A percentile compares a stretch with the other conserved stretches of the same genome.
These are phyloP conservation scores for Penicillium glabrum DNA, from an alignment of 2,329 filamentous ascomycete genomes.

Conservation along the genomic window DNA sequence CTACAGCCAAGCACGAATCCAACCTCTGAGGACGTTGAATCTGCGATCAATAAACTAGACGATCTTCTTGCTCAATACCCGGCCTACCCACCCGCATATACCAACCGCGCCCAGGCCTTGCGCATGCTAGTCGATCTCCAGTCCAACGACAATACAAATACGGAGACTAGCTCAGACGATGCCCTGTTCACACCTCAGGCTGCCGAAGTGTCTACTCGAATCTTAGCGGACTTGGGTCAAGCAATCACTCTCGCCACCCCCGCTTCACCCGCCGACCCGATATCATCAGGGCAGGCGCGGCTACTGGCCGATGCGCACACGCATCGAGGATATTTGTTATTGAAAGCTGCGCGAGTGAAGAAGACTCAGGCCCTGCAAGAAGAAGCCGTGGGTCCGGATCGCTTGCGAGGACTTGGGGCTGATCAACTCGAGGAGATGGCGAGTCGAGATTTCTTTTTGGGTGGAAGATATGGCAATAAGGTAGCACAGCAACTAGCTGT, in stretches of 20 bases:
- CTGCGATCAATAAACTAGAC: constrained; percentile 41
- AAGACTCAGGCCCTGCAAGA: constrained; percentile 6
- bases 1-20: constrained; percentile 30
- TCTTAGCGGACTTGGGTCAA: constrained; percentile 39
- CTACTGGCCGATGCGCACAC: constrained; percentile 57
- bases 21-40: constrained; percentile 24
- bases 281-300: constrained; percentile 50
- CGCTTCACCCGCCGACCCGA: constrained; percentile 35
- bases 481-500: constrained; percentile 59
- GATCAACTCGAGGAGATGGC: constrained; percentile 56
- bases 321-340: constrained; percentile 50
- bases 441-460: constrained; percentile 55
- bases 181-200: constrained; percentile 27
- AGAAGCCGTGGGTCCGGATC: constrained; percentile 24
- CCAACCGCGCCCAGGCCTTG: constrained; percentile 56
- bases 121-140: constrained; percentile 36
- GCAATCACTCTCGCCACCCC: constrained; percentile 51
- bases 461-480: constrained; percentile 57
- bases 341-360: constrained; percentile 36
- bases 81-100: constrained; percentile 54
- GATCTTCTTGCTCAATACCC: constrained; percentile 45
- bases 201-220: constrained; percentile 17
- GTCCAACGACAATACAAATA: background rate
- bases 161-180: constrained; percentile 14
- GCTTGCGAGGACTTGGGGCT: constrained; percentile 32